Evolutionary conservation across 192 early-diverging fungal species (phyloP).

Genomic region (Coemansia sp.): DNA sequence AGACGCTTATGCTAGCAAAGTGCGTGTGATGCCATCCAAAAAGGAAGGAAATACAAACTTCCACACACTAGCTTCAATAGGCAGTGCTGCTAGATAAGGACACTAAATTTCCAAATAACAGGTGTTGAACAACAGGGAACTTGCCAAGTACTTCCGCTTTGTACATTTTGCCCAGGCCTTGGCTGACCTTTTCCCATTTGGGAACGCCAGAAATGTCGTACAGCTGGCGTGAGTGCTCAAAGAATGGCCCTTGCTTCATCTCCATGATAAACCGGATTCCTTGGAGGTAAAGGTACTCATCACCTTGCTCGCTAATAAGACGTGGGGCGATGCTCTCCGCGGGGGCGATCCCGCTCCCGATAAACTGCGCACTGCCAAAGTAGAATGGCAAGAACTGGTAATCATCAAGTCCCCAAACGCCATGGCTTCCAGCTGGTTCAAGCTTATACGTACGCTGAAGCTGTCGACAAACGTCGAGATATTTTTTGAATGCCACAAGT

Average conservation of each 20-base stretch:
- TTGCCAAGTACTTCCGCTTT: slow-evolving; percentile 69
- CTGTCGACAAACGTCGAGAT: slow-evolving; percentile 74
- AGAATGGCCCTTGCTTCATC: slow-evolving; percentile 70
- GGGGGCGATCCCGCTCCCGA: slow-evolving; percentile 70
- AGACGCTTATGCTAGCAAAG: too few species aligned
- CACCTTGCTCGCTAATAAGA: slow-evolving; percentile 58
- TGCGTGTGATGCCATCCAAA: too few species aligned
- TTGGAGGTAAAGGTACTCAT: slow-evolving; percentile 83
- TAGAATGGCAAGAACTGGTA: slow-evolving; percentile 94
- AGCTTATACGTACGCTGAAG: slow-evolving; percentile 82
- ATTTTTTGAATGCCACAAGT: slow-evolving; percentile 70
- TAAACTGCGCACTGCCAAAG: slow-evolving; percentile 89
- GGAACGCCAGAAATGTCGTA: slow-evolving; percentile 77
- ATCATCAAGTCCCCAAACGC: slow-evolving; percentile 97
- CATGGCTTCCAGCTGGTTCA: slow-evolving; percentile 96
- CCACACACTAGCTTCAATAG: too few species aligned
- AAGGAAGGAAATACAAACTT: too few species aligned
- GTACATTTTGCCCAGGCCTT: slow-evolving; percentile 76
- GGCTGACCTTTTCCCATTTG: slow-evolving; percentile 72
- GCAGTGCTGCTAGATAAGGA: slow-evolving; percentile 13
- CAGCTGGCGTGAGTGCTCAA: slow-evolving; percentile 75
- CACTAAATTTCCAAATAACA: slow-evolving; percentile 67
- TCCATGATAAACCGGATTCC: slow-evolving; percentile 78
- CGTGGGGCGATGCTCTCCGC: slow-evolving; percentile 65
- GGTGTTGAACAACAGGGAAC: slow-evolving; percentile 80